Base-by-base conservation (phyloP, 2,329 filamentous ascomycete genomes). In the Diaporthe nobilis region DNA sequence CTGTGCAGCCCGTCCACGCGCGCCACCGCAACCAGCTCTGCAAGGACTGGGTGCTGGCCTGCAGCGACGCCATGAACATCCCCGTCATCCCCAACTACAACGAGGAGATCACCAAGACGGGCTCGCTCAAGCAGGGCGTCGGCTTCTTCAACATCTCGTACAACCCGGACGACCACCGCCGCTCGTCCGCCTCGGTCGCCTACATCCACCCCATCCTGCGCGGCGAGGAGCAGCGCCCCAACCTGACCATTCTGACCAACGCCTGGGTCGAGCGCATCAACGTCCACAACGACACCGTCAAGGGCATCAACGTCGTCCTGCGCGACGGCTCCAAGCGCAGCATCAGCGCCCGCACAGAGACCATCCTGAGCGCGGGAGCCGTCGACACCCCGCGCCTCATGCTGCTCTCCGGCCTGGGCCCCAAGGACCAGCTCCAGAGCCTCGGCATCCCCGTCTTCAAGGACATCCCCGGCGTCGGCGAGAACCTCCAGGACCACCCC, bases 61-160 rank as follows among this genome's bases (percentile, higher is more conserved):
- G 94, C 88, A 93, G 94, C 77, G 90, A 88, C 39, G 94, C 95
- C 34, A 89, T 97, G 85, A 87, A 93, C 82, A 95, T 98, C 78
- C 95, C 95, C 72, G 86, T 97, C 73, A 91, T 97, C 79, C 87
- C 92, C 78, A 94, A 98, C 86, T 98, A 97, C 89, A 98, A 98
- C 88, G 88, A 92, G 80, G 91, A 96, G 83, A 98, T 98, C 83
- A 90, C 90, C 77, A 88, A 90, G 78, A 93, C 89, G 70, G 95
- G 95, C 74, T 88, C 92, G 60, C 86, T 98, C 78, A 92, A 91
- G 78, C 88, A 94, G 80, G 94, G 94, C 67, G 94, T 97, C 39
- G 95, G 95, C 74, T 98, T 98, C 89, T 96, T 98, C 88, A 95
- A 93, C 78, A 92, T 98, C 79, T 93, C 94, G 51, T 98, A 98